A percentile compares a stretch with the other conserved stretches of the same genome.
phyloP scores from a whole-genome alignment of 129 eudicot species.

The Helianthus annuus region DNA sequence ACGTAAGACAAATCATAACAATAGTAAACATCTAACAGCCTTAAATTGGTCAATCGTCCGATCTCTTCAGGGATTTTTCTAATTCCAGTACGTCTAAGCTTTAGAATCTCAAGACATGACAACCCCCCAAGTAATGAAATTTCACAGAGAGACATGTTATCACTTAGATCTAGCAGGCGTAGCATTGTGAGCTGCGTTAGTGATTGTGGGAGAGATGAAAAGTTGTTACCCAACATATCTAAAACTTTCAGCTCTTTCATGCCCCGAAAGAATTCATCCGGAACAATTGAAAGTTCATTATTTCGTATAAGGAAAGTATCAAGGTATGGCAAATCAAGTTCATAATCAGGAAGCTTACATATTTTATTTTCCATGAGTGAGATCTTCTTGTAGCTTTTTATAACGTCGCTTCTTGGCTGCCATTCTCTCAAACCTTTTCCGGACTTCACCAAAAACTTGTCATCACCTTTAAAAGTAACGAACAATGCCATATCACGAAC shows the following conservation, averaged over 20 bases:
- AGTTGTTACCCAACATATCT: background rate
- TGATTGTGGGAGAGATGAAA: constrained; percentile 15
- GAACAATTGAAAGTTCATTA: background rate
- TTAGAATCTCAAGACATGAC: constrained; percentile 18
- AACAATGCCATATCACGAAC: constrained; percentile 23
- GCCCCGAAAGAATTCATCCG: background rate
- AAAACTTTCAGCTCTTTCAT: constrained; percentile 24
- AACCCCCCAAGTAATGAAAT: constrained; percentile 19
- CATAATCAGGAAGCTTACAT: background rate
- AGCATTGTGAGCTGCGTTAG: constrained; percentile 10
- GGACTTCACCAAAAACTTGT: background rate
- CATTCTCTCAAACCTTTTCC: constrained; percentile 14
- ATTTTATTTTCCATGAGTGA: constrained; percentile 12
- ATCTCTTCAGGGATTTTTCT: constrained; percentile 5
- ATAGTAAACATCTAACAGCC: background rate
- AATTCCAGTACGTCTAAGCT: background rate
- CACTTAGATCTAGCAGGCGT: background rate
- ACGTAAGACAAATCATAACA: background rate
- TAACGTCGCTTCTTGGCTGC: background rate
- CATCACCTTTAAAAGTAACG: background rate
- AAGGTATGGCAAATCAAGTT: background rate
- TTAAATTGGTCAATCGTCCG: constrained; percentile 9
- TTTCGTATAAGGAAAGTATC: background rate
- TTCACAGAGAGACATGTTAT: background rate
- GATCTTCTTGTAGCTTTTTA: constrained; percentile 15